Evolutionary conservation across 2,329 filamentous ascomycete genomes (phyloP).

Genomic region (Nigrospora sphaerica): DNA sequence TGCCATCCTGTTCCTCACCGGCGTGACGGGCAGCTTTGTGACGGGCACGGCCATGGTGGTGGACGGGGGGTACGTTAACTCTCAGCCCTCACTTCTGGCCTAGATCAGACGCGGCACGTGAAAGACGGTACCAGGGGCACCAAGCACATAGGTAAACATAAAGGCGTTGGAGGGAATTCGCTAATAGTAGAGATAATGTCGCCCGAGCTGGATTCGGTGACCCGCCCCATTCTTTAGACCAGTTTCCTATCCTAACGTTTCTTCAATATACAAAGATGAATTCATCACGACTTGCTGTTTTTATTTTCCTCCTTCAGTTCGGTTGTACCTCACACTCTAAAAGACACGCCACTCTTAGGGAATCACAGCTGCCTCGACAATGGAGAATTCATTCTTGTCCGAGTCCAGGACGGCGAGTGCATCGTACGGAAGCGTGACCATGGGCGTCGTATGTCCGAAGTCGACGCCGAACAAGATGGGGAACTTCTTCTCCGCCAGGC

Average conservation of each 20-base stretch:
- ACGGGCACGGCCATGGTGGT: background rate
- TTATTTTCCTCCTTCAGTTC: no score
- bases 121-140: no score
- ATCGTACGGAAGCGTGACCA: slow-evolving; percentile 33
- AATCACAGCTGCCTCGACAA: slow-evolving; percentile 16
- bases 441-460: slow-evolving; percentile 33
- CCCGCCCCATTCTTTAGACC: no score
- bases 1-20: background rate
- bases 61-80: background rate
- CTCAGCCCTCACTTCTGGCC: background rate
- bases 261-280: no score
- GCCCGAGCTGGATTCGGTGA: no score
- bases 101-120: no score
- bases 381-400: slow-evolving; percentile 25
- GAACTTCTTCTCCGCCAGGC: slow-evolving; percentile 20
- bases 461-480: slow-evolving; percentile 35
- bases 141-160: no score
- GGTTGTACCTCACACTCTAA: no score
- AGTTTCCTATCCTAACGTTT: no score
- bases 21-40: background rate
- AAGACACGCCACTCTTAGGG: background rate
- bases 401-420: slow-evolving; percentile 29
- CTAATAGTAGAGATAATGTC: no score
- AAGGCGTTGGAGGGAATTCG: no score
- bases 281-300: no score